Conservation (phyloP, 2,329 filamentous ascomycete genomes). For the Ceratocystis ficicola region DNA sequence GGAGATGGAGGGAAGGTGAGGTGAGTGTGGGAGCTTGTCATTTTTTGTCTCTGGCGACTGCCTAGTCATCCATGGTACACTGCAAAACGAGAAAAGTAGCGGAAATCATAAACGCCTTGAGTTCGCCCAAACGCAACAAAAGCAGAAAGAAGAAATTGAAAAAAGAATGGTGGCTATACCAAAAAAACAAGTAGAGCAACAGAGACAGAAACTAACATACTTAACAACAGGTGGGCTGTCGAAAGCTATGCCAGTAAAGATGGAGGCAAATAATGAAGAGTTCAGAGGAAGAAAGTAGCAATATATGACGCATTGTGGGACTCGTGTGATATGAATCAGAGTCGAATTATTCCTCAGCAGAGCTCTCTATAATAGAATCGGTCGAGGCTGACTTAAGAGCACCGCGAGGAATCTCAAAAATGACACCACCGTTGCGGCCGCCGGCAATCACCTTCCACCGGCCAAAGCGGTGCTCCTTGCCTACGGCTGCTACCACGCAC, state of each 20-base stretch:
- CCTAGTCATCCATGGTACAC: constrained; percentile 1
- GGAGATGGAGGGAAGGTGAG: too few relatives aligned
- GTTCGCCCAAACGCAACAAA: constrained; percentile 17
- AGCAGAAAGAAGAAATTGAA: neutral
- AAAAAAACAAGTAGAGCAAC: constrained; percentile 1
- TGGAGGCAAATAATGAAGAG: neutral
- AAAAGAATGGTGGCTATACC: constrained; percentile 11
- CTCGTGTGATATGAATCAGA: constrained; percentile 22
- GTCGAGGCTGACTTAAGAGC: constrained; percentile 27
- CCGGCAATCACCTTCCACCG: constrained; percentile 57
- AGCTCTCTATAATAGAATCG: constrained; percentile 24
- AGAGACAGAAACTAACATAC: neutral
- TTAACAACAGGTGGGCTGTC: neutral
- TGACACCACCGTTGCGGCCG: constrained; percentile 70
- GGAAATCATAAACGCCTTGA: constrained; percentile 20
- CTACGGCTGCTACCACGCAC: constrained; percentile 74
- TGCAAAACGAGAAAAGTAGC: constrained; percentile 11
- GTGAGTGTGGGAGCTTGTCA: neutral
- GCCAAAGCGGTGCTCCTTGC: constrained; percentile 74
- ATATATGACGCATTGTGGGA: neutral
- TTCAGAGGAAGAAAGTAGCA: neutral
- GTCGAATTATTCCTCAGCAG: constrained; percentile 28
- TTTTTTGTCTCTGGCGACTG: neutral
- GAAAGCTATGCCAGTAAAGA: neutral
- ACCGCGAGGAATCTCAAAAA: constrained; percentile 61